phyloP scores from a whole-genome alignment of 495 filamentous ascomycete species.

The Xylaria cubensis region DNA sequence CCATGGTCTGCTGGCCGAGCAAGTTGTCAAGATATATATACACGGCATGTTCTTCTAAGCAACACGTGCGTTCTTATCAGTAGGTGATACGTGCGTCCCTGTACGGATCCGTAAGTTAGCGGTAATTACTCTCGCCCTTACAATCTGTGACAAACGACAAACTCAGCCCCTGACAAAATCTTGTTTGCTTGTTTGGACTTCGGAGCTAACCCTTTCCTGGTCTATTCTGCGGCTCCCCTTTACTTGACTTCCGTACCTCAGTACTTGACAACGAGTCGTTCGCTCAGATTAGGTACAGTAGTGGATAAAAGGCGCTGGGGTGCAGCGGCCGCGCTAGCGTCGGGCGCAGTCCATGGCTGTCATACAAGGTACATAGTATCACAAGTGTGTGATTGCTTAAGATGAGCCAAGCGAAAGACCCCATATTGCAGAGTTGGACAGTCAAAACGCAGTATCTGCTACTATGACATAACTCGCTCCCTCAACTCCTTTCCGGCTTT shows the following conservation, averaged over 20 bases:
- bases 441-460: too few relatives aligned
- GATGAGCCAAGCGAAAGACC: slow-evolving; percentile 10
- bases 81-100: neutral
- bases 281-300: too few relatives aligned
- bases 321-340: slow-evolving; percentile 9
- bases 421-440: neutral
- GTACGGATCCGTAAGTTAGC: neutral
- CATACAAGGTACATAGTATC: neutral
- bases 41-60: neutral
- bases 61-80: neutral
- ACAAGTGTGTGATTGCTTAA: slow-evolving; percentile 1
- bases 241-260: neutral
- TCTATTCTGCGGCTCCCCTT: neutral
- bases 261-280: slow-evolving; percentile 1
- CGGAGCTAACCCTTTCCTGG: neutral
- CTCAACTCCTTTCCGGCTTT: neutral
- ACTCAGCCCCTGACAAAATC: neutral
- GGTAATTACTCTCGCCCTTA: neutral
- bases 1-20: neutral
- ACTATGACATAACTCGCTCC: too few relatives aligned
- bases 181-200: neutral
- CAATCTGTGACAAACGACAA: neutral
- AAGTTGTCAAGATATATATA: neutral
- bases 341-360: neutral
- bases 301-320: neutral